These are phyloP conservation scores for Suaeda aralocaspica DNA, from an alignment of 148 eudicot genomes.

Conservation along the genomic window DNA sequence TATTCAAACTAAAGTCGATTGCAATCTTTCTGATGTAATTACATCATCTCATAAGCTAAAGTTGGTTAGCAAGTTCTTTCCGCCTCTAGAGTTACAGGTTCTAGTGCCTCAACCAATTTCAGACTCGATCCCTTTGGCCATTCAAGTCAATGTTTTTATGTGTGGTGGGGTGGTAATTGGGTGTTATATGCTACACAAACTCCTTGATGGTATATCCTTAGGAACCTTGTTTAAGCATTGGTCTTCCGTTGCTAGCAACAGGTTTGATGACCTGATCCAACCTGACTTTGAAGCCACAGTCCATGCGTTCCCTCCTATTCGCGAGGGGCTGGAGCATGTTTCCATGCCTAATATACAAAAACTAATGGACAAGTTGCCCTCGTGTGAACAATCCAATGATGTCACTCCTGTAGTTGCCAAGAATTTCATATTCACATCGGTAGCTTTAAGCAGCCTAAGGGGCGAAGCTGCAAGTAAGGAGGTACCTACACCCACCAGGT, in stretches of 20 bases:
- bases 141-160: constrained; percentile 18
- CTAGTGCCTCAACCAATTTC: not conserved
- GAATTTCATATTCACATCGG: not conserved
- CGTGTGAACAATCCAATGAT: too few species aligned
- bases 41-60: not conserved
- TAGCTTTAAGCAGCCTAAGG: not conserved
- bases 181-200: constrained; percentile 15
- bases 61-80: not conserved
- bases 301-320: constrained; percentile 5
- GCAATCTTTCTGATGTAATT: not conserved
- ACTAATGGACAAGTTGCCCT: not conserved
- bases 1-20: not conserved
- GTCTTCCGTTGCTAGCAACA: not conserved
- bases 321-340: too few species aligned
- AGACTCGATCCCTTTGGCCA: not conserved
- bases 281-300: constrained; percentile 3
- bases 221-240: constrained; percentile 17
- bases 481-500: constrained; percentile 8
- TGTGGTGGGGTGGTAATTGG: constrained; percentile 23
- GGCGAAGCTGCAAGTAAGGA: not conserved
- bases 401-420: not conserved
- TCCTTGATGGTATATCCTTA: constrained; percentile 10
- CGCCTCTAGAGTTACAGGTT: not conserved
- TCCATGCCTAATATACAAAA: not conserved
- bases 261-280: too few species aligned